Evolutionary conservation across 352 stramenopile genomes (phyloP), one percentile per base, ranked within the genome.

Genomic region (Phytopythium litorale): DNA sequence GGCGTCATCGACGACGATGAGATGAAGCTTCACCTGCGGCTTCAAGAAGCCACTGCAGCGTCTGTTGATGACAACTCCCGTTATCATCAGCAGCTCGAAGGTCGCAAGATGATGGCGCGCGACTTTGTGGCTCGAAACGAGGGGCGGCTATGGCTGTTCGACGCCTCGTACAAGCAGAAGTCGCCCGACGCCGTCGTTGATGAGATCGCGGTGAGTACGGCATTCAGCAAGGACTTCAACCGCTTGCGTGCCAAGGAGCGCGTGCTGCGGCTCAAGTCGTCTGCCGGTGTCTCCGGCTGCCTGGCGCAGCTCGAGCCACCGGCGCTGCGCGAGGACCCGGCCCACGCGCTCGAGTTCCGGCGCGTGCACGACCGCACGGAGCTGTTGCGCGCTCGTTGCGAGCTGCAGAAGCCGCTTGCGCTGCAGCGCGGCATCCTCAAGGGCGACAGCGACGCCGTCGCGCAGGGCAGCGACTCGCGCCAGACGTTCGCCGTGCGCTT

Each of bases 51-150:
- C 23, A 66, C 63, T 12, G 57, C 72, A 1, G 59, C 64, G 13
- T 65, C 58, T 16, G 42, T 49, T 53, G 35, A 56, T 45, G 58
- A 55, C 43, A 62, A 59, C 4, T 48, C 61, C 11, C 71, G 72
- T 16, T 66, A 76, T 21, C 53, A 61, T 0, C 70, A 88, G 46
- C 81, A 90, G 57, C 37, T 79, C 42, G 76, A 78, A 37, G 81
- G 76, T 0, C 76, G 78, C 23, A 71, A 58, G 35, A 74, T 87
- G 64, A 87, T 90, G 78, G 81, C 75, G 15, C 59, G 58, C 16
- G 80, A 89, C 53, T 88, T 89, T 61, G 80, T 87, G 32, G 50
- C 66, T 38, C 76, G 78, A 38, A 89, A 89, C 49, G 66, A 66
- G 7, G 68, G 68, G 21, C 73, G 80, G n/a, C 70, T 90, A 66